Evolutionary conservation across 306 rosid species (phyloP).

Genomic region (Lablab purpureus): DNA sequence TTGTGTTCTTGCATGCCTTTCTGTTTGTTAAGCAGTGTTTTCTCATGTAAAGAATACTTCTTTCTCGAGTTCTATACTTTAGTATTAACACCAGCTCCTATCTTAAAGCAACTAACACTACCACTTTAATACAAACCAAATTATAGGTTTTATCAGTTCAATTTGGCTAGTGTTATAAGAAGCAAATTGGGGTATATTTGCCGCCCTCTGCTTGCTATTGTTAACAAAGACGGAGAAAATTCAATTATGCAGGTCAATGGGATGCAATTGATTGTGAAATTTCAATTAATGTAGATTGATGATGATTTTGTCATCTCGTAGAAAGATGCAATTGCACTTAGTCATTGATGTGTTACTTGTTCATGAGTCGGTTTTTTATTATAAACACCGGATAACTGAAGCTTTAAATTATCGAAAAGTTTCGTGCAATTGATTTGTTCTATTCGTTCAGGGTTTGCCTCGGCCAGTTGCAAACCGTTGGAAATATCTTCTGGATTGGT

Average conservation of each 20-base stretch:
- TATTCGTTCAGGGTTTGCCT: no score
- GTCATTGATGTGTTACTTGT: slow-evolving; percentile 23
- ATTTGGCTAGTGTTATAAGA: no score
- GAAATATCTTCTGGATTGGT: background rate
- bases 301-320: background rate
- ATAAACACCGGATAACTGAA: background rate
- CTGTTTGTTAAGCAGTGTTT: background rate
- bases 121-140: no score
- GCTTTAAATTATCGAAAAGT: background rate
- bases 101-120: no score
- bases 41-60: background rate
- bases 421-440: background rate
- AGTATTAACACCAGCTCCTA: no score
- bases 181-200: no score
- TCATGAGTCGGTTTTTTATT: background rate
- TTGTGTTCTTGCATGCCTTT: background rate
- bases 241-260: background rate
- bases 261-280: background rate
- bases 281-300: background rate
- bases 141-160: no score
- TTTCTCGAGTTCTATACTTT: background rate
- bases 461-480: slow-evolving; percentile 2
- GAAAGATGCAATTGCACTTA: background rate
- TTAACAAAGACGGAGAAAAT: background rate
- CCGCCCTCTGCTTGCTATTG: background rate